A percentile compares a stretch with the other conserved stretches of the same genome.
Conservation (phyloP, 495 filamentous ascomycete genomes). For the Parathielavia hyrcaniae region DNA sequence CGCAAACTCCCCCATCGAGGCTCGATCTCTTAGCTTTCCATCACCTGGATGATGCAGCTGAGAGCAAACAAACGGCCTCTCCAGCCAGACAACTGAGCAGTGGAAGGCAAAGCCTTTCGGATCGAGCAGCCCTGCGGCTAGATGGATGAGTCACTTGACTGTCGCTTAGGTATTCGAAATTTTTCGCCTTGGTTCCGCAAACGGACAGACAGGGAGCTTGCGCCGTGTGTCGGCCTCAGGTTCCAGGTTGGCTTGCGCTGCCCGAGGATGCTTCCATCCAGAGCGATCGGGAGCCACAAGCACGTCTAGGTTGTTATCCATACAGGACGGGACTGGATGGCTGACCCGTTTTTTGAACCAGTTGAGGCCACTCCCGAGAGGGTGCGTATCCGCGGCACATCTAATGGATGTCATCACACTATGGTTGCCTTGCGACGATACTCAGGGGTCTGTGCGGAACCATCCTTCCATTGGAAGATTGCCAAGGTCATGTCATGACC, state of each 20-base stretch:
- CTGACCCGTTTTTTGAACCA: background rate
- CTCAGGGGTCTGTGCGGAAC: constrained; percentile 2
- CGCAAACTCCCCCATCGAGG: background rate
- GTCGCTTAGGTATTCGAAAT: background rate
- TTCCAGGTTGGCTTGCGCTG: background rate
- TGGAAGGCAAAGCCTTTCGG: background rate
- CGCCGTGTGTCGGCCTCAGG: constrained; percentile 1
- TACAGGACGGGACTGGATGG: too few relatives aligned
- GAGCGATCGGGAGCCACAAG: background rate
- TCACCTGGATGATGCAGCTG: background rate
- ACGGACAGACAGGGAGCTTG: constrained; percentile 3
- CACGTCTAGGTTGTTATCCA: background rate
- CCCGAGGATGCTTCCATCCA: background rate
- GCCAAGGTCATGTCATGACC: background rate
- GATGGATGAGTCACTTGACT: constrained; percentile 27
- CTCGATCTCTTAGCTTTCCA: background rate
- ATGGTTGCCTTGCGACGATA: background rate
- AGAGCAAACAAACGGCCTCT: constrained; percentile 6
- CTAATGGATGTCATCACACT: background rate
- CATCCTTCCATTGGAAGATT: background rate
- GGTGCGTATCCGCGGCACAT: too few relatives aligned
- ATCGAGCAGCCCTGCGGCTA: background rate
- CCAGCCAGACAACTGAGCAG: constrained; percentile 6
- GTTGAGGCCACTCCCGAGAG: background rate
- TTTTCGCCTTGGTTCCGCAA: background rate